Percentiles rank a stretch among this genome's conserved stretches.
Conservation (phyloP, 1,284 basidiomycete species). For the Trichosporon inkin region DNA sequence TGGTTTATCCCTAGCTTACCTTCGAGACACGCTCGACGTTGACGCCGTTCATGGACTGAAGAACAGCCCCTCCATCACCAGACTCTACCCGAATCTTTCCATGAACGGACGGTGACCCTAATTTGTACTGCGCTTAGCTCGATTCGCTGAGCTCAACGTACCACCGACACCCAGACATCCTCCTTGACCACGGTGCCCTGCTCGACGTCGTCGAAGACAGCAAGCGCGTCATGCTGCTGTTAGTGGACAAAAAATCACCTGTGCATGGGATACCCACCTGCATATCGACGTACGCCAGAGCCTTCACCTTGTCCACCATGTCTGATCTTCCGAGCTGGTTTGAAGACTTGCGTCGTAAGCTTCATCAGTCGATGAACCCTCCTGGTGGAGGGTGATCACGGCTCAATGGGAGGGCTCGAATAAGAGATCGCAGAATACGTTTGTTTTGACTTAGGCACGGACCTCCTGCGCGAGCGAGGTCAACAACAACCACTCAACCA, state of each 20-base stretch:
- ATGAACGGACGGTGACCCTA: slow-evolving; percentile 38
- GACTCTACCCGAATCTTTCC: slow-evolving; percentile 38
- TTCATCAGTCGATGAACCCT: not conserved
- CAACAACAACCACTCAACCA: slow-evolving; percentile 38
- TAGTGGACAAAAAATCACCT: not conserved
- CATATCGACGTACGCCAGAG: slow-evolving; percentile 45
- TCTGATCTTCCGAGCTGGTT: not conserved
- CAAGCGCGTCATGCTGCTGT: slow-evolving; percentile 45
- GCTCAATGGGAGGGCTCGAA: not conserved
- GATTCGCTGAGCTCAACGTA: slow-evolving; percentile 23
- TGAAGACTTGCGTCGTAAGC: not conserved
- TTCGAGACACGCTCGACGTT: slow-evolving; percentile 33
- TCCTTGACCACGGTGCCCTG: slow-evolving; percentile 41
- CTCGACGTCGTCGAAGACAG: slow-evolving; percentile 49
- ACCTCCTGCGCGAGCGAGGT: not conserved
- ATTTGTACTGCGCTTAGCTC: slow-evolving; percentile 34
- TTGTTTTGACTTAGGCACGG: slow-evolving; percentile 8
- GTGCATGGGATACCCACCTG: slow-evolving; percentile 33
- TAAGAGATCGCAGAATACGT: not conserved
- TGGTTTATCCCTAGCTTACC: slow-evolving; percentile 17
- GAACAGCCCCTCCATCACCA: slow-evolving; percentile 32
- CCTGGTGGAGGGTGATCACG: not conserved
- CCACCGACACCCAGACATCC: slow-evolving; percentile 49
- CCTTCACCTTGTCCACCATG: slow-evolving; percentile 18
- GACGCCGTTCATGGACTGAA: slow-evolving; percentile 33